phyloP scores from a whole-genome alignment of 2,329 filamentous ascomycete genomes.

The Hymenoscyphus linearis region DNA sequence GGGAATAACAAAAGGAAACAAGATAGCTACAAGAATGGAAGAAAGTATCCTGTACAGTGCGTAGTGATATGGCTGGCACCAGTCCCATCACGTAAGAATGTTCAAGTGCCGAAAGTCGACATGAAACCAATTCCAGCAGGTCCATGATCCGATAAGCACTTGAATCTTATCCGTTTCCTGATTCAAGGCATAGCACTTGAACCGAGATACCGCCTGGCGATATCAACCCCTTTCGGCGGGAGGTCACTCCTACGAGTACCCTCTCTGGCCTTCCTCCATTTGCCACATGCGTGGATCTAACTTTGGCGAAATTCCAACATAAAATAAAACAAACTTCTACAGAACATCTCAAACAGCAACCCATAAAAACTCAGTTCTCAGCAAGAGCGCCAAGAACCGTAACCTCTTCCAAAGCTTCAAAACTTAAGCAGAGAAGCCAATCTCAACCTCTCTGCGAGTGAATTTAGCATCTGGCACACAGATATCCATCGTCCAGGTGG shows the following conservation, averaged over 20 bases:
- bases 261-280: not conserved
- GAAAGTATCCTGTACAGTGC: not conserved
- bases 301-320: not conserved
- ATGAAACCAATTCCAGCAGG: not conserved
- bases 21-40: not conserved
- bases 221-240: not conserved
- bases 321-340: not conserved
- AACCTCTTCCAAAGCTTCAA: not conserved
- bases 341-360: not conserved
- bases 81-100: not conserved
- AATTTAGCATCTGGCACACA: not conserved
- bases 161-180: not conserved
- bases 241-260: not conserved
- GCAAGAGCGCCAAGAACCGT: not conserved
- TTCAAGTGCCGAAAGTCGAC: constrained; percentile 1
- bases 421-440: not conserved
- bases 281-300: not conserved
- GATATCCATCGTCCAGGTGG: not conserved
- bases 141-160: not conserved
- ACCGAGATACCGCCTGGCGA: not conserved
- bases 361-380: not conserved
- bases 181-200: not conserved
- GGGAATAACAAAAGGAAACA: not conserved
- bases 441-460: not conserved
- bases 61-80: not conserved